Base-by-base conservation (phyloP, 768 basidiomycete genomes). In the Phanerochaete carnosa region DNA sequence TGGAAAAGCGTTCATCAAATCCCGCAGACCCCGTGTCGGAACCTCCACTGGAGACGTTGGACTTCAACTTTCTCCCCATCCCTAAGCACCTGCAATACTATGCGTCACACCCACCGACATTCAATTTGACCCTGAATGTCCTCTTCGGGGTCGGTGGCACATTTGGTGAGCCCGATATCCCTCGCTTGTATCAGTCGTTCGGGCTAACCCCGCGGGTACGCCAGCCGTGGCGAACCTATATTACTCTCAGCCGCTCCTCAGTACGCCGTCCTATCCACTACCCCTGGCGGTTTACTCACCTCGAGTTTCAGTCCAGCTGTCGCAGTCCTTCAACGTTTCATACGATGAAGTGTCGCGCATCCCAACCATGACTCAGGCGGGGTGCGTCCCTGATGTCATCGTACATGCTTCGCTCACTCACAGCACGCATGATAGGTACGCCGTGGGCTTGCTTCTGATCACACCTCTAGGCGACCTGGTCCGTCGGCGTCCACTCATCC, bases 381-480 rank as follows among this genome's bases (percentile, higher is more conserved):
- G 88, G 86, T 86, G 37, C 45, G 47, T 45, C 13, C 47, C 37
- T 15, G n/a, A 37, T 47, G n/a, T 12, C 22, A 26, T 43, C 55
- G 51, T 19, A 63, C 25, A 56, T 62, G 33, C 58, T 57, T 39
- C 3, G 28, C 30, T 43, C 9, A 50, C 2, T 16, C 25, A 5
- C 37, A 7, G 39, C 11, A 39, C n/a, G 23, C 12, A 23, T 32
- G 6, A 16, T 39, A 69, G 68, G 6, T 69, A 69, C 55, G 67
- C 64, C 25, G 55, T 62, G 11, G 69, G 69, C 32, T 50, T 63
- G 1, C 70, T 94, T 5, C 71, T 94, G 26, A 83, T 94, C 57
- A 82, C 89, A 0, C 93, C 94, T 2, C 76, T 92, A 0, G 93
- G 93, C 8, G 93, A 95, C 70, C 79, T 94, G 23, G 80, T 92